Evolutionary conservation across 1,284 basidiomycete genomes (phyloP).

Genomic region (Thelephora terrestris): DNA sequence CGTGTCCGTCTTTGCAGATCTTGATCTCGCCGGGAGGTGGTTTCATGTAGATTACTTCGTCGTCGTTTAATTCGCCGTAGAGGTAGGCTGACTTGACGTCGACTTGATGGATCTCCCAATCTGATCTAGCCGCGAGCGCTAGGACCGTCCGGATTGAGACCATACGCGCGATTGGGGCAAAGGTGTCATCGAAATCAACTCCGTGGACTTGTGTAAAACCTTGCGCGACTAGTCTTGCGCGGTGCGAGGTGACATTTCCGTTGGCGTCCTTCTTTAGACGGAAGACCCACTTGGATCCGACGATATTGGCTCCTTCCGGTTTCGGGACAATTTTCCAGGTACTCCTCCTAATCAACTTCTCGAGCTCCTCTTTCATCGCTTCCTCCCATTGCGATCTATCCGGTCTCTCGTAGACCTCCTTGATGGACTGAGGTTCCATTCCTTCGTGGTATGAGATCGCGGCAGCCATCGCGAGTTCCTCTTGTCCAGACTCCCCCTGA

Average conservation of each 20-base stretch:
- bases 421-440: constrained; percentile 11
- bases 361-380: constrained; percentile 17
- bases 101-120: constrained; percentile 22
- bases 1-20: constrained; percentile 3
- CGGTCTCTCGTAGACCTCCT: constrained; percentile 13
- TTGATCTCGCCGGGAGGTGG: constrained; percentile 11
- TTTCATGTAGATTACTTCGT: constrained; percentile 19
- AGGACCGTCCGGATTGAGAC: constrained; percentile 19
- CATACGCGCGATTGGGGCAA: constrained; percentile 21
- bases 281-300: constrained; percentile 23
- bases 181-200: constrained; percentile 28
- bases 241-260: constrained; percentile 18
- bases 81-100: constrained; percentile 26
- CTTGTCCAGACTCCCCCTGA: not conserved
- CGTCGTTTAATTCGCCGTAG: constrained; percentile 14
- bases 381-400: constrained; percentile 15
- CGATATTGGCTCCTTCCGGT: constrained; percentile 13
- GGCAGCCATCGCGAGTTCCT: not conserved
- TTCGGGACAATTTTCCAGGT: constrained; percentile 12
- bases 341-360: constrained; percentile 8
- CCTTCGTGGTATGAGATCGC: not conserved
- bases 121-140: constrained; percentile 18
- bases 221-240: constrained; percentile 26
- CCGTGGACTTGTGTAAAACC: constrained; percentile 28
- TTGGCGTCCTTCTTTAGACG: constrained; percentile 20